phyloP scores from a whole-genome alignment of 306 rosid species.

The Sicyos edulis region DNA sequence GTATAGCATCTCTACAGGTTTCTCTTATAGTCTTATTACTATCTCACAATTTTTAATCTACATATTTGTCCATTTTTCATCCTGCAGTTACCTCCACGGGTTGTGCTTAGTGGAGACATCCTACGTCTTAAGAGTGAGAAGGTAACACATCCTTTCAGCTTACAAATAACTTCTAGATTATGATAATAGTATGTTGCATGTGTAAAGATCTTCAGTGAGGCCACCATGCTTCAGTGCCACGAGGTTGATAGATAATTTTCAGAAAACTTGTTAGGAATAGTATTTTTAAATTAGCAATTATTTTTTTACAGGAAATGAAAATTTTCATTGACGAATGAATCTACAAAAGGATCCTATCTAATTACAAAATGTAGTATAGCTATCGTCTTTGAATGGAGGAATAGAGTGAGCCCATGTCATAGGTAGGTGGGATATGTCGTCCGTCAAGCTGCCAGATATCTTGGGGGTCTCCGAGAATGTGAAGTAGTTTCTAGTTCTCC shows the following conservation, averaged over 20 bases:
- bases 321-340: too few relatives aligned
- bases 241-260: neutral
- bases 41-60: neutral
- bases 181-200: neutral
- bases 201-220: neutral
- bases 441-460: too few relatives aligned
- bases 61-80: constrained; percentile 31
- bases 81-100: constrained; percentile 68
- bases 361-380: too few relatives aligned
- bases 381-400: too few relatives aligned
- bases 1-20: neutral
- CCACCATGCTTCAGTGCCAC: neutral
- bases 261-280: neutral
- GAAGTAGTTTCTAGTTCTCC: too few relatives aligned
- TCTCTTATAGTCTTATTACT: too few relatives aligned
- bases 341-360: too few relatives aligned
- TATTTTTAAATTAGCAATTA: neutral
- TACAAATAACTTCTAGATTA: neutral
- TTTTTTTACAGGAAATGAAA: too few relatives aligned
- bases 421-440: too few relatives aligned
- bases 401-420: too few relatives aligned
- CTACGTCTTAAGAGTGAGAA: constrained; percentile 56
- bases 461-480: too few relatives aligned
- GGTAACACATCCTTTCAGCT: constrained; percentile 33
- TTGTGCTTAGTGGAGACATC: constrained; percentile 84